Conservation (phyloP, 768 basidiomycete genomes). For the Phylloporus arenicola region DNA sequence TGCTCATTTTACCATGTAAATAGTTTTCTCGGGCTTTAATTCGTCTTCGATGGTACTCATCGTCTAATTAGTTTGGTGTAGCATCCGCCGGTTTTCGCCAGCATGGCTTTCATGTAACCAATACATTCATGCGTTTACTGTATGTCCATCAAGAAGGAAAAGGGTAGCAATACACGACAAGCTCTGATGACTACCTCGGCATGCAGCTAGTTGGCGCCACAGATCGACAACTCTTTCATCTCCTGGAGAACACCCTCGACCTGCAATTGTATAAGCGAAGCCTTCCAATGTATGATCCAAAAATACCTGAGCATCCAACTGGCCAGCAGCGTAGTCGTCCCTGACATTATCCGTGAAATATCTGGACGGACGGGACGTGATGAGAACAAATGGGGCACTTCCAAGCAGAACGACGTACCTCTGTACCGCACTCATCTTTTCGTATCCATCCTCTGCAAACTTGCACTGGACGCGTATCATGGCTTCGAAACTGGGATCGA, state of each 20-base stretch:
- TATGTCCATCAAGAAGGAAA: neutral
- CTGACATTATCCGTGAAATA: conserved; percentile 88
- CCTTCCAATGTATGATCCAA: neutral
- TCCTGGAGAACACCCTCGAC: conserved; percentile 97
- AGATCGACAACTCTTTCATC: conserved; percentile 95
- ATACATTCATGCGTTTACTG: conserved; percentile 1
- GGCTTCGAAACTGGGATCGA: conserved; percentile 97
- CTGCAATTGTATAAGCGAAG: conserved; percentile 31
- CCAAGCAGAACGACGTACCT: conserved; percentile 44
- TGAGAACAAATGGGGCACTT: conserved; percentile 28
- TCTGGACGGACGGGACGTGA: conserved; percentile 34
- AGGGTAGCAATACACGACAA: conserved; percentile 7
- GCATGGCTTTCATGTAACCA: conserved; percentile 12
- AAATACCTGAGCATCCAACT: conserved; percentile 84
- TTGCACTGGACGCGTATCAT: conserved; percentile 98
- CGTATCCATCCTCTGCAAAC: conserved; percentile 97
- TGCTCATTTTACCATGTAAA: conserved; percentile 19
- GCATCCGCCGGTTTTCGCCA: conserved; percentile 7
- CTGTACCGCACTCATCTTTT: conserved; percentile 93
- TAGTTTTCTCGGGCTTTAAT: conserved; percentile 3
- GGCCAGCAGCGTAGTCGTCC: conserved; percentile 96
- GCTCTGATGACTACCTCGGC: neutral
- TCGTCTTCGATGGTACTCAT: conserved; percentile 1
- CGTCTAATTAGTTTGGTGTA: conserved; percentile 18
- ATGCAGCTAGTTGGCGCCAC: conserved; percentile 49